A percentile compares a stretch with the other conserved stretches of the same genome.
Conservation (phyloP, 1,284 basidiomycete genomes). For the Sporisorium exsertum region DNA sequence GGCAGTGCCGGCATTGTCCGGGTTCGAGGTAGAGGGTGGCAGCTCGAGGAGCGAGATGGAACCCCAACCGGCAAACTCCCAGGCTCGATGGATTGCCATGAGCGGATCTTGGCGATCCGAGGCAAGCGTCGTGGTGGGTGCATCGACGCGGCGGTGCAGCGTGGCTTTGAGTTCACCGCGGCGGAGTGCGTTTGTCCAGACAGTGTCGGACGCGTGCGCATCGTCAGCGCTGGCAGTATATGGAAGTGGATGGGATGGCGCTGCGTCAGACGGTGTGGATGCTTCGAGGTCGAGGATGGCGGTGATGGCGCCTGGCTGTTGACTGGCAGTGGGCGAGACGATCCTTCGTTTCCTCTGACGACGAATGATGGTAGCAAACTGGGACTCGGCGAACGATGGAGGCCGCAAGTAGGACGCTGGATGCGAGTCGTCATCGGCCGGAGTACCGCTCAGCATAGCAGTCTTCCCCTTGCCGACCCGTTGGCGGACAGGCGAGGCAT, state of each 20-base stretch:
- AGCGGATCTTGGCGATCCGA: constrained; percentile 44
- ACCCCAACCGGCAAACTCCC: constrained; percentile 63
- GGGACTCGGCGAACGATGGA: constrained; percentile 55
- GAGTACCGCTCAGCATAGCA: neutral
- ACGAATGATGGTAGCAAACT: constrained; percentile 60
- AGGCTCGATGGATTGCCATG: constrained; percentile 47
- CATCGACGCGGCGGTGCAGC: neutral
- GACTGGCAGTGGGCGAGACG: constrained; percentile 44
- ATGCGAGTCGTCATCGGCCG: neutral
- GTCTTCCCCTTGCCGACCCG: constrained; percentile 24
- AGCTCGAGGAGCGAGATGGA: constrained; percentile 58
- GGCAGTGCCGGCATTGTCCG: neutral
- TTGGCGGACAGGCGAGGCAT: constrained; percentile 31
- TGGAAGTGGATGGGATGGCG: neutral
- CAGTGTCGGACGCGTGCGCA: constrained; percentile 14
- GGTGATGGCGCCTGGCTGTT: constrained; percentile 13
- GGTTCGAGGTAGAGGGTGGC: neutral
- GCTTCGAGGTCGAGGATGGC: constrained; percentile 39
- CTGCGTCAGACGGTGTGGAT: neutral
- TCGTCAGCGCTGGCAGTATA: constrained; percentile 3
- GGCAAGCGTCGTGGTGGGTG: constrained; percentile 24
- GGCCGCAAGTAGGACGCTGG: constrained; percentile 19
- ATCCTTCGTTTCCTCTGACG: constrained; percentile 53
- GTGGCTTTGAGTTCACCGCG: constrained; percentile 34
- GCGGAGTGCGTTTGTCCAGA: constrained; percentile 32